These are phyloP conservation scores for Schoenoplectus tabernaemontani DNA, from an alignment of 202 grass and related monocot species.

Conservation along the genomic window DNA sequence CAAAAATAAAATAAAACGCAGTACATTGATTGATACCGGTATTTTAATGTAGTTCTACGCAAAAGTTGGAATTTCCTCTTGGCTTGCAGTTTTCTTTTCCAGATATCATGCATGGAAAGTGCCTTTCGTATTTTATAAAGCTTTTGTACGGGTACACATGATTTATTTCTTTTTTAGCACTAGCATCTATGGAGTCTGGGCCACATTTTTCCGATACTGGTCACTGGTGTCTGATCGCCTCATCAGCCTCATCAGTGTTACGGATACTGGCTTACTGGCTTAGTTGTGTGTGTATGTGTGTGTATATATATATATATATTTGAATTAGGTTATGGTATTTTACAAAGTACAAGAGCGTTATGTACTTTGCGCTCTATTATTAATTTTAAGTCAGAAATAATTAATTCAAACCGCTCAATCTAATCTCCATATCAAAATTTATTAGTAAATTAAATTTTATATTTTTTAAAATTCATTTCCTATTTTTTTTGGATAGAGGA, in stretches of 20 bases:
- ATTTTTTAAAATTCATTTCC: too few relatives aligned
- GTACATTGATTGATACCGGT: background rate
- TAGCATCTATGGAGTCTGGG: background rate
- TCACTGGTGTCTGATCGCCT: background rate
- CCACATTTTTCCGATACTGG: background rate
- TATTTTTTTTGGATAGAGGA: too few relatives aligned
- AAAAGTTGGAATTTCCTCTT: background rate
- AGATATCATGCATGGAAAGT: background rate
- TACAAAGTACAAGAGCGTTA: too few relatives aligned
- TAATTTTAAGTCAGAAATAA: too few relatives aligned
- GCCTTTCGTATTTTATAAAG: too few relatives aligned
- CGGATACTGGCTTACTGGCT: conserved; percentile 1
- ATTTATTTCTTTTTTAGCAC: background rate
- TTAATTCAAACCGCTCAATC: too few relatives aligned
- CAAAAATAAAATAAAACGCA: background rate
- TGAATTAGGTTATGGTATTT: too few relatives aligned
- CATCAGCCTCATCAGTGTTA: background rate
- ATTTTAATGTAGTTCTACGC: background rate
- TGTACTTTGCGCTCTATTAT: too few relatives aligned
- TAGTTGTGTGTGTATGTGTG: too few relatives aligned
- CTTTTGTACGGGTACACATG: conserved; percentile 15
- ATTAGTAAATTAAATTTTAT: too few relatives aligned
- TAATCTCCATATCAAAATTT: too few relatives aligned
- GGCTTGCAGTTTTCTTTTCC: background rate
- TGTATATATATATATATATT: too few relatives aligned